Evolutionary conservation across 306 rosid species (phyloP).

Genomic region (Comarum palustre): DNA sequence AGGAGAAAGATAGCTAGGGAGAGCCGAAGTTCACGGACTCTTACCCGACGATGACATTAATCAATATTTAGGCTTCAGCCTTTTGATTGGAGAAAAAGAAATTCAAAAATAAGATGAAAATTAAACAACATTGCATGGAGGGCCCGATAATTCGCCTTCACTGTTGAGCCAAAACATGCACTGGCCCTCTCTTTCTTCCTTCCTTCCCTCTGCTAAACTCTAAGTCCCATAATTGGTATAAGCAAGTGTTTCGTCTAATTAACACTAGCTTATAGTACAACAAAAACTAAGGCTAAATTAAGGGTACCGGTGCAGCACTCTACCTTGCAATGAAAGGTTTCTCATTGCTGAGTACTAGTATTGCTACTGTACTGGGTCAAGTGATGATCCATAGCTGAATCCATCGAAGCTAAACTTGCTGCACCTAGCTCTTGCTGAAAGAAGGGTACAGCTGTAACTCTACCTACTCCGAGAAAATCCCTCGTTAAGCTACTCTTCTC

Average conservation of each 20-base stretch:
- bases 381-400: conserved; percentile 42
- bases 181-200: conserved; percentile 3
- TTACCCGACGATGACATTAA: conserved; percentile 11
- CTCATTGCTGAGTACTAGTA: conserved; percentile 34
- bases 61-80: conserved; percentile 4
- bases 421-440: conserved; percentile 43
- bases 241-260: conserved; percentile 19
- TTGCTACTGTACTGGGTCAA: conserved; percentile 30
- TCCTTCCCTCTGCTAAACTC: conserved; percentile 12
- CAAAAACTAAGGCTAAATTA: neutral
- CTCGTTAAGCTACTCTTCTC: conserved; percentile 44
- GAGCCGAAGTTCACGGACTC: neutral
- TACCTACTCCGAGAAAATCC: conserved; percentile 81
- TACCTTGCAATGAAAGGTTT: conserved; percentile 9
- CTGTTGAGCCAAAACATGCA: conserved; percentile 38
- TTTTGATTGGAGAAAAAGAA: conserved; percentile 17
- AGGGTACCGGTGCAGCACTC: neutral
- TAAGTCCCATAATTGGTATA: conserved; percentile 1
- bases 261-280: conserved; percentile 26
- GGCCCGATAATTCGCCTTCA: conserved; percentile 25
- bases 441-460: conserved; percentile 21
- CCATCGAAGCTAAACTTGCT: conserved; percentile 50
- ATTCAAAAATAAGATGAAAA: neutral
- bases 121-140: conserved; percentile 33
- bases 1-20: conserved; percentile 5